Evolutionary conservation across 108 stramenopile genomes (phyloP), one percentile per base, ranked within the genome.

Genomic region (Cyclostephanos invisitatus): DNA sequence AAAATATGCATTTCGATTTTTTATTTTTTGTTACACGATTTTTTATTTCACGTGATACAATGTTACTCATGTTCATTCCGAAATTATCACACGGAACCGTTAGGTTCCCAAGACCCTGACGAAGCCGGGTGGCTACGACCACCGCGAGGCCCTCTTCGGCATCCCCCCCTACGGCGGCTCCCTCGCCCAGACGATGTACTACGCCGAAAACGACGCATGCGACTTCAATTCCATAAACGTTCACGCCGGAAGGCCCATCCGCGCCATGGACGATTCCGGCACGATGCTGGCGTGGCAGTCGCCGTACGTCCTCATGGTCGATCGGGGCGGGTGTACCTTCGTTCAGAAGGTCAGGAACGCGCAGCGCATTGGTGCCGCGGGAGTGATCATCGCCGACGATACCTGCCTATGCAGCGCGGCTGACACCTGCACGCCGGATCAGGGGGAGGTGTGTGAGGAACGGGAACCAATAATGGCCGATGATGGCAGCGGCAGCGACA

Each of bases 401-500:
- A 78, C 72, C 28, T 98, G 98, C 76, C 71, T 96, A 37, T 98
- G 98, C 62, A 54, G 64, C 12, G 74, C 53, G 21, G 68, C 68
- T 3, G 67, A 82, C 36, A 0, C 60, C 11, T 82, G 83, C 73
- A 64, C 62, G 38, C 65, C 72, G 25, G 78, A 80, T 49, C 64
- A 64, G 35, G 80, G 70, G 15, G 66, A 70, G 51, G 77, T 62
- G 27, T 93, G 89, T 63, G 89, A 91, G 70, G 73, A 75, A 2
- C 68, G 82, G 7, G 96, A 96, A 75, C 97, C 97, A 51, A 93
- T 97, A 83, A 97, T 98, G 98, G 97, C 98, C 20, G 98, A 98
- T 68, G 98, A 98, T 68, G 98, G 98, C 14, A 85, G 84, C 15
- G 98, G 98, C 8, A 71, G 72, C 3, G 98, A 97, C 61, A 95